phyloP scores from a whole-genome alignment of 169 alveolate species.

The Plasmodium vinckei region DNA sequence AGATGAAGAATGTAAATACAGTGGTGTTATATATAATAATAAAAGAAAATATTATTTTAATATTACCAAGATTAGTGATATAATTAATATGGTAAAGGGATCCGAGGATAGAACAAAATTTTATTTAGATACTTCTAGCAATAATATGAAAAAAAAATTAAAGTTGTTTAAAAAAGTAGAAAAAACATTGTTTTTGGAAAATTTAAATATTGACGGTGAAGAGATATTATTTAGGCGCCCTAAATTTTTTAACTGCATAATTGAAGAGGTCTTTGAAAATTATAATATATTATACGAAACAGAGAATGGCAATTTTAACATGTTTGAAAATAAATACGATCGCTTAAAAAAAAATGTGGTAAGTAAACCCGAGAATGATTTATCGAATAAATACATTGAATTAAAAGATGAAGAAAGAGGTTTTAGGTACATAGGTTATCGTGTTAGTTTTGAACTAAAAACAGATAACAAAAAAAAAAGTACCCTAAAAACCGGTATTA shows the following conservation, averaged over 20 bases:
- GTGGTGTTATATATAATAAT: conserved; percentile 55
- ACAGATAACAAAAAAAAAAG: conserved; percentile 67
- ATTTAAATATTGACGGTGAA: conserved; percentile 55
- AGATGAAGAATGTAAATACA: conserved; percentile 35
- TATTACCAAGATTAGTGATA: conserved; percentile 26
- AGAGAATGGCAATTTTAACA: conserved; percentile 27
- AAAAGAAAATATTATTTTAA: conserved; percentile 48
- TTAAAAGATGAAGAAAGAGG: conserved; percentile 74
- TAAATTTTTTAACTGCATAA: conserved; percentile 66
- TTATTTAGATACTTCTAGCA: conserved; percentile 43
- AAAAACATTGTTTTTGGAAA: conserved; percentile 44
- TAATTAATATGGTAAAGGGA: conserved; percentile 43
- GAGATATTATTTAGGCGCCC: conserved; percentile 64
- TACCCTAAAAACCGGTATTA: conserved; percentile 49
- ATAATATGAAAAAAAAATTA: conserved; percentile 60
- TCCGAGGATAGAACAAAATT: conserved; percentile 46
- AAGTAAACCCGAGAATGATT: conserved; percentile 20
- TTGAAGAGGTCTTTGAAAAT: conserved; percentile 39
- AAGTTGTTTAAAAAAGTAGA: conserved; percentile 51
- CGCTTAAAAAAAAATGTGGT: conserved; percentile 19
- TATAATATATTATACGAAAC: conserved; percentile 34
- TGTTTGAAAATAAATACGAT: conserved; percentile 40
- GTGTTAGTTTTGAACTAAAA: conserved; percentile 72
- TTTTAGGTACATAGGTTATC: conserved; percentile 68
- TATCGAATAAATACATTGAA: conserved; percentile 45